Conservation (phyloP, 306 rosid species). For the Rubus parviflorus region DNA sequence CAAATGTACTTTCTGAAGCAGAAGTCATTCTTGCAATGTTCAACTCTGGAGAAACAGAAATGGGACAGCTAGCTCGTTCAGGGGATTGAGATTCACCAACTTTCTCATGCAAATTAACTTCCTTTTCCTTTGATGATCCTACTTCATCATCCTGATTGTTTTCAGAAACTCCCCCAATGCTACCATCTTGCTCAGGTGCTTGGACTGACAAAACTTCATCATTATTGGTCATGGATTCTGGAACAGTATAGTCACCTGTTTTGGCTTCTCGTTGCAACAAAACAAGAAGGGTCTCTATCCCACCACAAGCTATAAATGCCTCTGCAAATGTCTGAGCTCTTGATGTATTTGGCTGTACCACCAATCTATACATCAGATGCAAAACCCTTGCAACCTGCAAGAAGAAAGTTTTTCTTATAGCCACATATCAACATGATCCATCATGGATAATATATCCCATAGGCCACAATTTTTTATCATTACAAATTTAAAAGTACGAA, state of each 20-base stretch:
- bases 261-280: constrained; percentile 88
- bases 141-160: constrained; percentile 42
- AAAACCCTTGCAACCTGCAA: constrained; percentile 86
- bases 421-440: constrained; percentile 2
- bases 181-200: constrained; percentile 40
- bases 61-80: constrained; percentile 40
- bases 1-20: constrained; percentile 52
- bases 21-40: constrained; percentile 50
- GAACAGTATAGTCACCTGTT: constrained; percentile 62
- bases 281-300: constrained; percentile 92
- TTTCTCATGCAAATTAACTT: constrained; percentile 39
- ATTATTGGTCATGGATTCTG: constrained; percentile 38
- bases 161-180: constrained; percentile 37
- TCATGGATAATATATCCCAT: not conserved
- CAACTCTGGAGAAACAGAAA: constrained; percentile 42
- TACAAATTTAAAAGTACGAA: not conserved
- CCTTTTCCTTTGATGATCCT: constrained; percentile 43
- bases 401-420: constrained; percentile 14
- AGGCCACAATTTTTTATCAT: not conserved
- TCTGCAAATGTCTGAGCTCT: constrained; percentile 86
- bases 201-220: constrained; percentile 33
- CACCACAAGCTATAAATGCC: constrained; percentile 86
- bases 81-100: constrained; percentile 50
- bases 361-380: constrained; percentile 89
- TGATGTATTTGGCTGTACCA: constrained; percentile 81